Conservation (phyloP, 768 basidiomycete species). For the Dictyophora rubrovolvata region DNA sequence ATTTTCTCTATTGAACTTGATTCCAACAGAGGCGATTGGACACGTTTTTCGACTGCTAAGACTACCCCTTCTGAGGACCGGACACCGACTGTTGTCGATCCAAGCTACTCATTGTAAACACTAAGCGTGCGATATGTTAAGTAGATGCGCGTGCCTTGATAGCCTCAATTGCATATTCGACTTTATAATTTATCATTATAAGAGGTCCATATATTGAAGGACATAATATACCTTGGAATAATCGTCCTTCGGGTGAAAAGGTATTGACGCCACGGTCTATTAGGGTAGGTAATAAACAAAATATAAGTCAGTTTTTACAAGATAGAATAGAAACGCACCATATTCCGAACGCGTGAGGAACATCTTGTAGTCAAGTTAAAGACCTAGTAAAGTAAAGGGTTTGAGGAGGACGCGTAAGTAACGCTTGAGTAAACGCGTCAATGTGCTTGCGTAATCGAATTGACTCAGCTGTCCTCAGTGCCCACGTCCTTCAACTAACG, state of each 20-base stretch:
- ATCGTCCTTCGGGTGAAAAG: slow-evolving; percentile 95
- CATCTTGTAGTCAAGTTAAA: slow-evolving; percentile 33
- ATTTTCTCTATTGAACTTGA: slow-evolving; percentile 97
- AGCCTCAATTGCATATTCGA: slow-evolving; percentile 99
- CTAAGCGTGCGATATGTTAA: background rate
- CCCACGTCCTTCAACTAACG: no score
- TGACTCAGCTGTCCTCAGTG: no score
- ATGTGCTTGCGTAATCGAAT: background rate
- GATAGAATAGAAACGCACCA: slow-evolving; percentile 34
- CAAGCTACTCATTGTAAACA: slow-evolving; percentile 48
- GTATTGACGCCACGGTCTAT: slow-evolving; percentile 96
- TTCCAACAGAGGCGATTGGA: slow-evolving; percentile 92
- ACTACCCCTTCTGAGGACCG: slow-evolving; percentile 84
- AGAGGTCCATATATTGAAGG: slow-evolving; percentile 10
- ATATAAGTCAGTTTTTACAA: background rate
- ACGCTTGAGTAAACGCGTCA: background rate
- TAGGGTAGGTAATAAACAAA: background rate
- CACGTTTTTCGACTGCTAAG: slow-evolving; percentile 96
- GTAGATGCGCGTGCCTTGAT: slow-evolving; percentile 62
- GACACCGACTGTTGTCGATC: slow-evolving; percentile 95
- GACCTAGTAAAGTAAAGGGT: background rate
- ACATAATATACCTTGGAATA: slow-evolving; percentile 76
- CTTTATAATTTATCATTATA: slow-evolving; percentile 30
- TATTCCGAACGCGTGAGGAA: slow-evolving; percentile 95
- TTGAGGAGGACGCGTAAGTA: background rate